Evolutionary conservation across 2,329 filamentous ascomycete species (phyloP).

Genomic region (Zasmidium cellare): DNA sequence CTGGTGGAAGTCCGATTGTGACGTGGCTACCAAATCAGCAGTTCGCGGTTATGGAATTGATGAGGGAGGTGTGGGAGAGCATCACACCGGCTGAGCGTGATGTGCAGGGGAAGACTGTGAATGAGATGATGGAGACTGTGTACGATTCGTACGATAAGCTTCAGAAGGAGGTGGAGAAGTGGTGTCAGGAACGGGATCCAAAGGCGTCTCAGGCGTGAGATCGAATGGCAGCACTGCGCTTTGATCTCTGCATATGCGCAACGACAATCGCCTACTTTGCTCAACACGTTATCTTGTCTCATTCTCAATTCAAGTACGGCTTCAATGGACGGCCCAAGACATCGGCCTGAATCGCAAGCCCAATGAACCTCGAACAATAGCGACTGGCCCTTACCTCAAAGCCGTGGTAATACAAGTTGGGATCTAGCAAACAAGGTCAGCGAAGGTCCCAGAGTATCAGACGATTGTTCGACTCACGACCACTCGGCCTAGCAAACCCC

Average conservation of each 20-base stretch:
- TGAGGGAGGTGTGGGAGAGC: constrained; percentile 59
- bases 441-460: too few species aligned
- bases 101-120: constrained; percentile 22
- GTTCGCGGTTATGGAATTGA: constrained; percentile 70
- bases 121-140: constrained; percentile 66
- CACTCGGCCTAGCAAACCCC: constrained; percentile 42
- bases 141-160: constrained; percentile 64
- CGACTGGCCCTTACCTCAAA: constrained; percentile 44
- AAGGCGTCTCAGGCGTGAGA: constrained; percentile 2
- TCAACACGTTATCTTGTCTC: too few species aligned
- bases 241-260: too few species aligned
- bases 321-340: background rate
- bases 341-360: constrained; percentile 45
- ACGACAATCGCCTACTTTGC: too few species aligned
- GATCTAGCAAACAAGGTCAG: constrained; percentile 16
- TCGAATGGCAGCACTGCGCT: too few species aligned
- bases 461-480: constrained; percentile 13
- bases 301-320: too few species aligned
- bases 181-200: constrained; percentile 48
- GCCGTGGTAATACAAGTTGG: constrained; percentile 47
- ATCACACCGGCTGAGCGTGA: constrained; percentile 19
- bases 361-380: constrained; percentile 51
- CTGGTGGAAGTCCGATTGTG: constrained; percentile 77
- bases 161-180: constrained; percentile 73
- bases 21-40: constrained; percentile 85